Evolutionary conservation across 2,329 filamentous ascomycete genomes (phyloP), one percentile per base, ranked within the genome.

Genomic region (Ophiostoma triangulosporum): DNA sequence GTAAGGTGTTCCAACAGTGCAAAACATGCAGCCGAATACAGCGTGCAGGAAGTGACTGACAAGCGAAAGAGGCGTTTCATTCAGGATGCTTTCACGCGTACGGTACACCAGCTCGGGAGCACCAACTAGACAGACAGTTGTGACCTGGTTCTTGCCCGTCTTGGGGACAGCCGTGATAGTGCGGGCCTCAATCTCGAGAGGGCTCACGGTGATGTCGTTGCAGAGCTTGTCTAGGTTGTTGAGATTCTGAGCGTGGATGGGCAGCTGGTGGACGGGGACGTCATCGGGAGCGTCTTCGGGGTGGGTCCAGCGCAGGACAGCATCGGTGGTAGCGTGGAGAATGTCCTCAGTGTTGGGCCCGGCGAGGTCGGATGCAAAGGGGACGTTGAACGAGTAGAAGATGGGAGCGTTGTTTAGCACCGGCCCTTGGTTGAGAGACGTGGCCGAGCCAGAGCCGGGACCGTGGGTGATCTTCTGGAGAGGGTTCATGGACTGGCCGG

Each of bases 331-430:
- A 59, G 91, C 89, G 70, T 96, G 91, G 57, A 97, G 79, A 63
- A 98, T 88, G 69, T 97, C 90, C 68, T 96, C 89, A 61, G 86
- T 86, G 64, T 97, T 89, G 59, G 93, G 93, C 32, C 93, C 93
- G 58, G 87, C 80, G 57, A 98, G 81, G 63, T 91, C 91, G 59
- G 88, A 95, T 61, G 89, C 84, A 70, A 97, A 96, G 57, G 93
- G 93, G 49, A 98, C 86, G 66, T 96, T 97, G 81, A 98, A 97
- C 60, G 88, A 91, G 67, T 95, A 84, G 69, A 94, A 88, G 69
- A 97, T 87, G 60, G 81, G 82, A 51, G 83, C 76, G 66, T 90
- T 86, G 66, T 91, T 86, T 64, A 84, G 77, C 58, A 83, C 75
- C 60, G 85, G 82, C 62, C 82, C 72, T 59, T 80, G 73, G 55